These are phyloP conservation scores for Colletotrichum somersetense DNA, from an alignment of 2,329 filamentous ascomycete genomes.

Conservation along the genomic window DNA sequence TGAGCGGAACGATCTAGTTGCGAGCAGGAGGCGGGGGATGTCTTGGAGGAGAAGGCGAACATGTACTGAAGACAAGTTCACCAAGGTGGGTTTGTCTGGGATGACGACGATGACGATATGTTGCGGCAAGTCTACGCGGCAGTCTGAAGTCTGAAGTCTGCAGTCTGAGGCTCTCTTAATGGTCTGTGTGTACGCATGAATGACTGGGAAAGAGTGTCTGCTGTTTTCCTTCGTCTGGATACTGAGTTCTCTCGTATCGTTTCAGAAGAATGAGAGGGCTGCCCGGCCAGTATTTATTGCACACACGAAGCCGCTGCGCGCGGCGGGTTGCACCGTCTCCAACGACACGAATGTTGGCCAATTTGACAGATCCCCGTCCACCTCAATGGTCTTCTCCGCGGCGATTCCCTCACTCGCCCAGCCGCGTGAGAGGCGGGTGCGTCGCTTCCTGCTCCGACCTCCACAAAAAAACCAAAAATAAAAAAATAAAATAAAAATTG, in stretches of 20 bases:
- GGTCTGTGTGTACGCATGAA: constrained; percentile 15
- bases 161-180: constrained; percentile 4
- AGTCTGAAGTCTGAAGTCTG: background rate
- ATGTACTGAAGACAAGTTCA: background rate
- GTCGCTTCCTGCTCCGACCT: constrained; percentile 6
- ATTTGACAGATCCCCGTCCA: constrained; percentile 32
- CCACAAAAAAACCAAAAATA: constrained; percentile 16
- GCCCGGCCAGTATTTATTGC: constrained; percentile 16
- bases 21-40: constrained; percentile 20
- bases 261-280: constrained; percentile 9
- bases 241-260: constrained; percentile 1
- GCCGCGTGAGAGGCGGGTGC: background rate
- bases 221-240: constrained; percentile 8
- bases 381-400: constrained; percentile 13
- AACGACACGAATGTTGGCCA: constrained; percentile 4
- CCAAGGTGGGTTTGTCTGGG: background rate
- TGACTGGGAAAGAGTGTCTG: constrained; percentile 12
- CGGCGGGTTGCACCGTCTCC: background rate
- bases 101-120: constrained; percentile 9
- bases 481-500: background rate
- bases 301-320: background rate
- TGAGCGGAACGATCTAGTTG: constrained; percentile 8
- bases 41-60: constrained; percentile 16
- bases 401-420: constrained; percentile 1
- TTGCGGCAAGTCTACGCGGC: constrained; percentile 18